phyloP scores from a whole-genome alignment of 495 filamentous ascomycete genomes.

The Penicillium cataractarum region DNA sequence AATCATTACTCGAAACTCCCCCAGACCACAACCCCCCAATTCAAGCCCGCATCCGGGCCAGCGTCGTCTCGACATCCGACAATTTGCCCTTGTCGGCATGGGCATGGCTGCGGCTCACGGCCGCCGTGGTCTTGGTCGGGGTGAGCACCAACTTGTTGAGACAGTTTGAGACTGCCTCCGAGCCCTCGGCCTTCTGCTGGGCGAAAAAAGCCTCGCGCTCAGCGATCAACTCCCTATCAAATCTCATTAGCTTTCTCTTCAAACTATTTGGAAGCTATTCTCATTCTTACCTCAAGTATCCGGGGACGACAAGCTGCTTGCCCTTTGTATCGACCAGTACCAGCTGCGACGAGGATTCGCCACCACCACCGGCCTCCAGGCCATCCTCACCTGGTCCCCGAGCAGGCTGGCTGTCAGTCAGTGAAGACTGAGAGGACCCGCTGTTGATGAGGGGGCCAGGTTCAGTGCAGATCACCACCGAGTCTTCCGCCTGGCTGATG shows the following conservation, averaged over 20 bases:
- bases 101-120: neutral
- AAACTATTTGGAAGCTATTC: neutral
- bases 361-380: neutral
- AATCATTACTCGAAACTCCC: neutral
- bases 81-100: neutral
- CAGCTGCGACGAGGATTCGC: neutral
- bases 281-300: slow-evolving; percentile 1
- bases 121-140: neutral
- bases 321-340: neutral
- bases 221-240: slow-evolving; percentile 2
- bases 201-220: neutral
- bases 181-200: neutral
- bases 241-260: slow-evolving; percentile 1
- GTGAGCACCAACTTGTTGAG: too few relatives aligned
- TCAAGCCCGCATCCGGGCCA: neutral
- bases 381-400: neutral
- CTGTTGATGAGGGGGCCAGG: neutral
- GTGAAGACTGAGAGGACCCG: neutral
- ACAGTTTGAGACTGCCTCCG: neutral
- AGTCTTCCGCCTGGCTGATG: neutral
- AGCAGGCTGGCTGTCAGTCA: neutral
- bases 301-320: neutral
- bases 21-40: neutral
- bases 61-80: neutral
- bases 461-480: neutral